phyloP scores from a whole-genome alignment of 208 protist species.

The Crithidia brevicula region DNA sequence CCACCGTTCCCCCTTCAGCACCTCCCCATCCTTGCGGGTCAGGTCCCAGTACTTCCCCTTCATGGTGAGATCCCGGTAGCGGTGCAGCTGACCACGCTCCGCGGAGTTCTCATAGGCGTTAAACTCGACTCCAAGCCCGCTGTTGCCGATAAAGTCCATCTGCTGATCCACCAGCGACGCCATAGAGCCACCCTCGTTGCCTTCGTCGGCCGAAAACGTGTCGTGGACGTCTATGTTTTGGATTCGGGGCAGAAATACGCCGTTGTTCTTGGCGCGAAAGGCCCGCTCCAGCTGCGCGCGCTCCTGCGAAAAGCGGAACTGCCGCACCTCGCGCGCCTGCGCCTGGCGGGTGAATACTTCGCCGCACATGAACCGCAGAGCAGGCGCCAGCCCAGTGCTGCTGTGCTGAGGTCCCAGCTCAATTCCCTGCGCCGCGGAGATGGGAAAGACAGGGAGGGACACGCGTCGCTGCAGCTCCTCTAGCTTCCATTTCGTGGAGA shows the following conservation, averaged over 20 bases:
- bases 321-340: conserved; percentile 36
- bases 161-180: conserved; percentile 88
- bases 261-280: conserved; percentile 78
- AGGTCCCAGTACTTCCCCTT: conserved; percentile 83
- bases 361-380: conserved; percentile 69
- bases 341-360: conserved; percentile 73
- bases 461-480: conserved; percentile 66
- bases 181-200: not conserved
- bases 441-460: conserved; percentile 82
- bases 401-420: conserved; percentile 53
- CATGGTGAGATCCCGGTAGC: conserved; percentile 89
- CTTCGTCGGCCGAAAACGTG: not conserved
- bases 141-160: conserved; percentile 60
- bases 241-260: conserved; percentile 34
- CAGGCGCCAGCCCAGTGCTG: conserved; percentile 58
- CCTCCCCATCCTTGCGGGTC: conserved; percentile 55
- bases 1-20: conserved; percentile 52
- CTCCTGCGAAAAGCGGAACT: conserved; percentile 37
- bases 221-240: not conserved
- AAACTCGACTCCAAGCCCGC: conserved; percentile 56
- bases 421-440: conserved; percentile 85
- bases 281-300: conserved; percentile 56
- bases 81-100: conserved; percentile 63
- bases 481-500: conserved; percentile 54
- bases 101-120: conserved; percentile 77